phyloP scores from a whole-genome alignment of 371 early-diverging fungal species.

The Mucor lusitanicus region DNA sequence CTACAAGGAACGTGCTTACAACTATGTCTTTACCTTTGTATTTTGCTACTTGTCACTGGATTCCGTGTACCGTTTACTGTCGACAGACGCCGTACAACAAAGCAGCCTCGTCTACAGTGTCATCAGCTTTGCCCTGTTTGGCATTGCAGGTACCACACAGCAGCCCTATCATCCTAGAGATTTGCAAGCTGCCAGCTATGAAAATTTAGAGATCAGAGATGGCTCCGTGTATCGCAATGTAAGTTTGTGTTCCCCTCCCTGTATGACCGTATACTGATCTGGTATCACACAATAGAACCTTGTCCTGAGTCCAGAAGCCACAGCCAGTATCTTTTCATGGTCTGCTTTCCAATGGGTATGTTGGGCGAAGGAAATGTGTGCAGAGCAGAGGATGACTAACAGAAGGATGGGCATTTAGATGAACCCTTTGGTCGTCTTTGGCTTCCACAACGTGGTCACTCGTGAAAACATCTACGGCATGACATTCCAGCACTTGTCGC shows the following conservation, averaged over 20 bases:
- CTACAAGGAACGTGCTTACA: constrained; percentile 18
- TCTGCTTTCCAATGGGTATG: constrained; percentile 41
- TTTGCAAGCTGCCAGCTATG: constrained; percentile 19
- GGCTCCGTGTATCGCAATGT: constrained; percentile 25
- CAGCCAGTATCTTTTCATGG: constrained; percentile 43
- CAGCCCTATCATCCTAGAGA: constrained; percentile 40
- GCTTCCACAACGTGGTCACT: constrained; percentile 24
- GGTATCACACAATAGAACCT: constrained; percentile 16
- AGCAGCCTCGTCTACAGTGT: neutral
- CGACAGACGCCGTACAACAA: neutral
- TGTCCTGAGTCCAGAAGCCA: constrained; percentile 35
- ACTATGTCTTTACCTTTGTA: constrained; percentile 7
- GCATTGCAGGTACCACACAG: constrained; percentile 17
- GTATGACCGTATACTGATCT: neutral
- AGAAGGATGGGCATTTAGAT: constrained; percentile 18
- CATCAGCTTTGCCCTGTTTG: constrained; percentile 3
- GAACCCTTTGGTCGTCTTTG: constrained; percentile 34
- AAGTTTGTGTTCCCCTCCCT: neutral
- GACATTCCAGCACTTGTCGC: constrained; percentile 34
- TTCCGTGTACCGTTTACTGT: neutral
- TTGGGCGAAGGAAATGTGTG: no score
- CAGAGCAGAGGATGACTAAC: neutral
- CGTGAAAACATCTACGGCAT: constrained; percentile 34
- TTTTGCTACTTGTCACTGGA: constrained; percentile 3
- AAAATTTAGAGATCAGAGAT: constrained; percentile 31